Base-by-base conservation (phyloP, 2,329 filamentous ascomycete genomes). In the Ophiostoma novo-ulmi region DNA sequence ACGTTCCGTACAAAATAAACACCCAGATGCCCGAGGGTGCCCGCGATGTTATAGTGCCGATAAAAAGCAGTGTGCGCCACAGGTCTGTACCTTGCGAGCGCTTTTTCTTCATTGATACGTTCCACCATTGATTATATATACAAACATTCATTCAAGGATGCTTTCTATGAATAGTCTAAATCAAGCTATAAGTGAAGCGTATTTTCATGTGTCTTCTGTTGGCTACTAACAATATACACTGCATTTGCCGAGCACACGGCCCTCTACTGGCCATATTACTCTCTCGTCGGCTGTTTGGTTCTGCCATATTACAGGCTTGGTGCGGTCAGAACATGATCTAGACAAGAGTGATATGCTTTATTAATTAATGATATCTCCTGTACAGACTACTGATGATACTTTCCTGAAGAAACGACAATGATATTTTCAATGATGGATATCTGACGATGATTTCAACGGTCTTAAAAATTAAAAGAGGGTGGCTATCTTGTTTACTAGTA, bases 161-260 rank as follows among this genome's bases (percentile, higher is more conserved):
- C 41, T 17, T 39, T 13, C 11, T 10, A 39, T 39, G 38, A 4
- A 39, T 39, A 39, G 38, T 39, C 38, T 13, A 13, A 13, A 39
- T 13, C 38, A 10, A 39, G 38, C 38, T 39, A 10, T 11, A 10
- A 10, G 11, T 48, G 26, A 26, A 26, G 26, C 26, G 26, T 26
- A 26, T 31, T 4, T 31, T 31, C 31, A 31, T 31, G 31, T 31
- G 31, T 31, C 31, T 31, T 31, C 31, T 44, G 5, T 20, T 20
- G 6, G n/a, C 17, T 48, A 48, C 44, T 7, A 20, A 8, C 17
- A 20, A 48, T 48, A 48, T 20, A 48, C 20, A 20, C 14, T 58
- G 39, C 39, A 31, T 58, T 22, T 58, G n/a, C 52, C 52, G 52
- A 58, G 52, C 52, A 58, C 52, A 58, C n/a, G 52, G 52, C 52